Conservation (phyloP, 345 rosid genomes). For the Aegle marmelos region DNA sequence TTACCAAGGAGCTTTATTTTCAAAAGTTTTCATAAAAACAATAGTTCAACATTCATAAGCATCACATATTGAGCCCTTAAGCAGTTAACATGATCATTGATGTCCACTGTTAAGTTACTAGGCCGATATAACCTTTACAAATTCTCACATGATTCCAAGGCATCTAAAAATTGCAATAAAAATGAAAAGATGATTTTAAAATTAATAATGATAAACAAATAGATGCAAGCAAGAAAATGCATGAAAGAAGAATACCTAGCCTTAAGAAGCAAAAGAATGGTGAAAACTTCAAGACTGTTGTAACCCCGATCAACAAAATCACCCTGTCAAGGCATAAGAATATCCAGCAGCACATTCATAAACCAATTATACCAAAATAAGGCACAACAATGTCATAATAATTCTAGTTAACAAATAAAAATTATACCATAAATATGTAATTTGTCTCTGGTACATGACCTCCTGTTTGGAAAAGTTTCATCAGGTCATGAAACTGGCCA, state of each 20-base stretch:
- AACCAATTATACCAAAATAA: neutral
- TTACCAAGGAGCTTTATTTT: neutral
- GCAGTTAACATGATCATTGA: neutral
- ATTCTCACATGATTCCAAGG: neutral
- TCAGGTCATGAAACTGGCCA: slow-evolving; percentile 98
- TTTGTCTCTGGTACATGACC: slow-evolving; percentile 98
- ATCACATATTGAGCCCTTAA: neutral
- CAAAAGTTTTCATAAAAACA: neutral
- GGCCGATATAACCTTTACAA: neutral
- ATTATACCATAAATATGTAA: slow-evolving; percentile 88
- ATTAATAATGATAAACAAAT: neutral
- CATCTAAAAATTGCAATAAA: neutral
- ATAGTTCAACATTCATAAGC: neutral
- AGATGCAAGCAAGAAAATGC: slow-evolving; percentile 2
- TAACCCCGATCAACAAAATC: slow-evolving; percentile 96
- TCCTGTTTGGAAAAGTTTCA: slow-evolving; percentile 98
- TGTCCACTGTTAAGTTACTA: slow-evolving; percentile 1
- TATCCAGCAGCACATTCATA: neutral
- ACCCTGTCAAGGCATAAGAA: slow-evolving; percentile 50
- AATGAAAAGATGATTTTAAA: neutral
- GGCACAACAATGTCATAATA: slow-evolving; percentile 1
- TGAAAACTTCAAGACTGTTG: slow-evolving; percentile 96
- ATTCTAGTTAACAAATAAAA: neutral
- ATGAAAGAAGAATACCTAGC: slow-evolving; percentile 53
- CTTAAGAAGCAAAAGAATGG: slow-evolving; percentile 92